Evolutionary conservation across 176 grass and related monocot species (phyloP), one percentile per base, ranked within the genome.

Genomic region (Aegilops umbellulata): DNA sequence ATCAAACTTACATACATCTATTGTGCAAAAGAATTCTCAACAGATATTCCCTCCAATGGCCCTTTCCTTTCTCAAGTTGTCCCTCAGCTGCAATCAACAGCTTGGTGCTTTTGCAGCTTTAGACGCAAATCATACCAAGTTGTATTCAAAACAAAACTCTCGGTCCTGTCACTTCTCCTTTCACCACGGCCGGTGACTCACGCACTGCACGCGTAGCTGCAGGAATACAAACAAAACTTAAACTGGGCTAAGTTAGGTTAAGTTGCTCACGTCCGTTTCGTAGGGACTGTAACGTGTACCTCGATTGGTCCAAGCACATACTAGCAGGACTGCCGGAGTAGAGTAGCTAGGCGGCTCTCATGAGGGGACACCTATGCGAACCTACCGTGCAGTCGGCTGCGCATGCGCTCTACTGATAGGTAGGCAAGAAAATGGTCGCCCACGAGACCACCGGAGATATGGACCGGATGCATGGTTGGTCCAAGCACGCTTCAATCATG

Each of bases 401-500:
- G n/a, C 53, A 6, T 49, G 61, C 25, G 9, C 20, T 70, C 49
- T 70, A 60, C 64, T 23, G 83, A 55, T 13, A 67, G 55, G 31
- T n/a, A 26, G 22, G 11, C 12, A 13, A 44, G 42, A 44, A 44
- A 12, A 22, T 9, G 19, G 77, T 32, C 32, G 23, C 41, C 62
- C 19, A 58, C 62, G 34, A 68, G 46, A 77, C 29, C 55, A 87
- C 38, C 7, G 4, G 16, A 70, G 34, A 63, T 31, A 63, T 31
- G 60, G 71, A 46, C 26, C 39, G 5, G 31, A 61, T 31, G 32
- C 26, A 76, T 83, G 39, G 73, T 65, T 89, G 30, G 81, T 73
- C 32, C 87, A 79, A 73, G 61, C 82, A 89, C 87, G 66, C 75
- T 74, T 74, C 87, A 19, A 65, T 31, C 10, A 67, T 32, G 11